Base-by-base conservation (phyloP, 495 filamentous ascomycete species). In the Aspergillus homomorphus region DNA sequence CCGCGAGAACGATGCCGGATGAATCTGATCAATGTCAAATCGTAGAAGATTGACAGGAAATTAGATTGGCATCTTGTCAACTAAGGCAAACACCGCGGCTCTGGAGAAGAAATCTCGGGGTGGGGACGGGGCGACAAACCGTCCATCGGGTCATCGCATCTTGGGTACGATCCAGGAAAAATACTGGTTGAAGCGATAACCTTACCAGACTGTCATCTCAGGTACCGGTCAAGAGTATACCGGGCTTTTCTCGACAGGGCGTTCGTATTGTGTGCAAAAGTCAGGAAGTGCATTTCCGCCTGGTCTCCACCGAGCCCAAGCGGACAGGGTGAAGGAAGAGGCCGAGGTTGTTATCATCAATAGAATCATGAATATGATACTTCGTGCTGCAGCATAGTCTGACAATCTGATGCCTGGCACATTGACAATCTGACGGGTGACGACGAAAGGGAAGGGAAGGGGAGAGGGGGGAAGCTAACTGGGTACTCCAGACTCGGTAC, bases 211-310 rank as follows among this genome's bases (percentile, higher is more conserved):
- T 51, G 48, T 51, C 48, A 51, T 51, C 48, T 28, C 48, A 51
- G 48, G 48, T 51, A 51, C 48, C 23, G 22, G 48, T 51, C 16
- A 24, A 22, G 22, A 24, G 24, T 28, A 16, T 18, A 51, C 18
- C n/a, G 48, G 21, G 48, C 16, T 28, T 18, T 50, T 26, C 46
- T n/a, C 26, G 23, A 26, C 33, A n/a, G 4, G 33, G 33, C 33
- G 33, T 38, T 38, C 12, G 33, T 38, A 38, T 7, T 38, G 33
- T 2, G 33, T 51, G 28, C 21, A 50, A 19, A 18, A 48, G 45
- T 48, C 48, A 51, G 48, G 48, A 51, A 51, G 48, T 51, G 48
- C 48, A 51, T 51, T 51, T 51, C 48, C 48, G 48, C 23, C 48
- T 16, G 23, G n/a, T 38, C 33, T 19, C 48, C 48, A 51, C 48